These are phyloP conservation scores for Neonectria coccinea DNA, from an alignment of 2,329 filamentous ascomycete species.

Conservation along the genomic window DNA sequence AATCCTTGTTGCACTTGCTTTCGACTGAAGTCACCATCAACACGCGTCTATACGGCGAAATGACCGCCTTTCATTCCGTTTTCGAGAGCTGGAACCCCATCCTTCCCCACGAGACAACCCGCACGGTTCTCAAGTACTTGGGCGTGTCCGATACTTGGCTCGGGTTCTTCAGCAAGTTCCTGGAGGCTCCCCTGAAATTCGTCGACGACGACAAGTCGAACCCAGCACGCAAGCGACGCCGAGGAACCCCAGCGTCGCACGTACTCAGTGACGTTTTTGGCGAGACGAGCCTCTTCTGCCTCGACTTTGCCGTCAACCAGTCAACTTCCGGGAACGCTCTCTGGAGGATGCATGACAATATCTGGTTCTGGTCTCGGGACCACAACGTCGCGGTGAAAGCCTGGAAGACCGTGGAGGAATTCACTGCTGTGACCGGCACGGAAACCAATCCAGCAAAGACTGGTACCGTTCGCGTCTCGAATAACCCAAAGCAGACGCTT, in stretches of 20 bases:
- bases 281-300: constrained; percentile 71
- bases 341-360: constrained; percentile 73
- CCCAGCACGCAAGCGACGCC: constrained; percentile 58
- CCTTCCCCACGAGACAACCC: constrained; percentile 67
- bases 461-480: constrained; percentile 58
- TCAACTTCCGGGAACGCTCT: constrained; percentile 64
- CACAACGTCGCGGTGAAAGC: constrained; percentile 65
- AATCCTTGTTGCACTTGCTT: constrained; percentile 60
- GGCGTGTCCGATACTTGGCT: constrained; percentile 68
- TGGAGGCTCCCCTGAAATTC: constrained; percentile 70
- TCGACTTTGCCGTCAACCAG: constrained; percentile 74
- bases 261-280: constrained; percentile 69
- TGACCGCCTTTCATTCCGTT: constrained; percentile 60
- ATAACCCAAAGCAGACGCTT: constrained; percentile 28
- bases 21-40: constrained; percentile 61
- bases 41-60: constrained; percentile 57
- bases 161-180: constrained; percentile 68
- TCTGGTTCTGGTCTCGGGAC: constrained; percentile 74
- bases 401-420: constrained; percentile 69
- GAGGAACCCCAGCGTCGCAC: constrained; percentile 71
- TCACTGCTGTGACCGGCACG: constrained; percentile 66
- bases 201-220: constrained; percentile 62
- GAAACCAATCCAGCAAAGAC: constrained; percentile 65
- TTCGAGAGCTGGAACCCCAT: constrained; percentile 58
- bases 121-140: constrained; percentile 68